These are phyloP conservation scores for Phytophthora capsici DNA, from an alignment of 352 stramenopile genomes.

Conservation along the genomic window DNA sequence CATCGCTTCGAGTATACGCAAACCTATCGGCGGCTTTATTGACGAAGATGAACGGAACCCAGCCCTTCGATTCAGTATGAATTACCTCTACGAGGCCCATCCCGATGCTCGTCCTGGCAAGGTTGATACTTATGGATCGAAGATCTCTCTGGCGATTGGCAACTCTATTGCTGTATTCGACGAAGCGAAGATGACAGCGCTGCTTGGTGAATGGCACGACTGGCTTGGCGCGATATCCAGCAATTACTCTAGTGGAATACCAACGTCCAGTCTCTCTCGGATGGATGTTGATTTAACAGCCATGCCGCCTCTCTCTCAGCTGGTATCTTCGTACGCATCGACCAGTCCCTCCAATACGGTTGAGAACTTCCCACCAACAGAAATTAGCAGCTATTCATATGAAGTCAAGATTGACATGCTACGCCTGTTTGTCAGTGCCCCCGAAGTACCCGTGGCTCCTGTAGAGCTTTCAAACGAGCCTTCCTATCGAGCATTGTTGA, in stretches of 20 bases:
- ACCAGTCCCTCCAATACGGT: constrained; percentile 44
- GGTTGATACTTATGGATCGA: constrained; percentile 73
- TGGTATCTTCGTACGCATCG: constrained; percentile 43
- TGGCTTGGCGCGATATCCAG: constrained; percentile 66
- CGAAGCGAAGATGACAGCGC: constrained; percentile 66
- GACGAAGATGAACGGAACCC: constrained; percentile 17
- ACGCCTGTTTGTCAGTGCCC: constrained; percentile 74
- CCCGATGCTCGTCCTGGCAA: constrained; percentile 56
- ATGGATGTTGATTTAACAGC: constrained; percentile 24
- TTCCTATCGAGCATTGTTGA: constrained; percentile 77
- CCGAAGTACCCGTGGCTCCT: constrained; percentile 37
- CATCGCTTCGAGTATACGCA: constrained; percentile 75
- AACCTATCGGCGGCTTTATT: constrained; percentile 5
- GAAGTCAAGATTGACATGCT: constrained; percentile 77
- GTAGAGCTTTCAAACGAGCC: constrained; percentile 46
- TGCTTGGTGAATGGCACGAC: constrained; percentile 69
- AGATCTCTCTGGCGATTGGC: constrained; percentile 68
- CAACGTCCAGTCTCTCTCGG: constrained; percentile 24
- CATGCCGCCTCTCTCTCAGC: constrained; percentile 26
- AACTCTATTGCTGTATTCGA: constrained; percentile 80
- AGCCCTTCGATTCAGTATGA: constrained; percentile 63
- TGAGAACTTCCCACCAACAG: constrained; percentile 12
- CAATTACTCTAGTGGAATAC: constrained; percentile 40
- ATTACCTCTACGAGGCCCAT: constrained; percentile 73
- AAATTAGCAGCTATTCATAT: constrained; percentile 68